Percentiles rank a stretch among this genome's conserved stretches.
These are phyloP conservation scores for Senna siamea DNA, from an alignment of 306 rosid species.

Conservation along the genomic window DNA sequence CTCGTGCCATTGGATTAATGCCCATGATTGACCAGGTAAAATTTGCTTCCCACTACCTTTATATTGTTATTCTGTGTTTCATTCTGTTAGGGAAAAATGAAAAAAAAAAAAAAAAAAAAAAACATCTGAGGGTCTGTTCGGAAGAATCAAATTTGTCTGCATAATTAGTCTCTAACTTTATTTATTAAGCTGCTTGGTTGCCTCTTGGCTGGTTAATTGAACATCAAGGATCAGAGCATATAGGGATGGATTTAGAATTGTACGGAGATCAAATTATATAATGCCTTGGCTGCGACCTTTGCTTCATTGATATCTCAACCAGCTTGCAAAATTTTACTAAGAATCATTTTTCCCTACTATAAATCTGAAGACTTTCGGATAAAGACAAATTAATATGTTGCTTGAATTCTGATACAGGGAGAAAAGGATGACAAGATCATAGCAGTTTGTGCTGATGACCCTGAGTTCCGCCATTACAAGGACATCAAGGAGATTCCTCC, in stretches of 20 bases:
- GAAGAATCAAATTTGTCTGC: not conserved
- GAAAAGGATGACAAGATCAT: slow-evolving; percentile 98
- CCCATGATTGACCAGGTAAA: slow-evolving; percentile 98
- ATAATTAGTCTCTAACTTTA: not conserved
- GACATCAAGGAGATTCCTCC: slow-evolving; percentile 95
- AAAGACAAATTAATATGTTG: not conserved
- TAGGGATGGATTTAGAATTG: slow-evolving; percentile 5
- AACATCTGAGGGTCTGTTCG: slow-evolving; percentile 19
- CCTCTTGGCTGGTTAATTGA: slow-evolving; percentile 7
- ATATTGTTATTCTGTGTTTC: slow-evolving; percentile 1
- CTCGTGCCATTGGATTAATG: slow-evolving; percentile 98
- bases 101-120: too few species aligned
- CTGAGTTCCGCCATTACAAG: slow-evolving; percentile 81
- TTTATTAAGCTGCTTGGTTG: not conserved
- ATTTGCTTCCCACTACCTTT: slow-evolving; percentile 1
- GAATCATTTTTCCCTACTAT: slow-evolving; percentile 14
- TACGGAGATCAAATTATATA: not conserved
- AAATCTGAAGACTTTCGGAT: not conserved
- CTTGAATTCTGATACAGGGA: slow-evolving; percentile 60
- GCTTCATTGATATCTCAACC: slow-evolving; percentile 10
- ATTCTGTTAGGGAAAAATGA: slow-evolving; percentile 1
- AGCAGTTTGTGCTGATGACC: slow-evolving; percentile 98
- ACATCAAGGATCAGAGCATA: slow-evolving; percentile 5
- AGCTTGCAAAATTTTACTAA: slow-evolving; percentile 7
- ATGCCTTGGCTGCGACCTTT: slow-evolving; percentile 7